Conservation (phyloP, 805 yeast genomes). For the Millerago galiae region DNA sequence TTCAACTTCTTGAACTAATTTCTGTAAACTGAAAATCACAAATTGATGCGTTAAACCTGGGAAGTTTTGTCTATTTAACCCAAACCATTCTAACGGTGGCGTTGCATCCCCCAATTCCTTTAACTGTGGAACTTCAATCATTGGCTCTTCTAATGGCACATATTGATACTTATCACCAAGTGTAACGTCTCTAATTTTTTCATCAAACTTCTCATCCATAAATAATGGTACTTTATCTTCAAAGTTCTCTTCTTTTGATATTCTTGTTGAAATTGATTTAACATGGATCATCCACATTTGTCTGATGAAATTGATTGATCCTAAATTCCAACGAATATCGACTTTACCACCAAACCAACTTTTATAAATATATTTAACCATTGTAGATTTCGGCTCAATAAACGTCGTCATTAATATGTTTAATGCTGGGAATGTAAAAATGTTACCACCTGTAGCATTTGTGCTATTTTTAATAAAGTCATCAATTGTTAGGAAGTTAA, state of each 20-base stretch:
- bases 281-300: conserved; percentile 91
- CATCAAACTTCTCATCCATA: conserved; percentile 31
- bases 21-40: conserved; percentile 67
- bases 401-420: conserved; percentile 69
- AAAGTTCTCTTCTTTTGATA: conserved; percentile 27
- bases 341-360: conserved; percentile 85
- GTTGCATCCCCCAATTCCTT: conserved; percentile 94
- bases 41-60: conserved; percentile 85
- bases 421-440: conserved; percentile 74
- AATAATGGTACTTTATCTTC: conserved; percentile 17
- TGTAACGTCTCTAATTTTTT: conserved; percentile 41
- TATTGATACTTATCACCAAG: conserved; percentile 47
- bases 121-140: conserved; percentile 83
- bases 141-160: conserved; percentile 64
- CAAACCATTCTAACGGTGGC: conserved; percentile 98
- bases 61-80: conserved; percentile 77
- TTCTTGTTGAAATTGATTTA: conserved; percentile 60
- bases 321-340: conserved; percentile 90
- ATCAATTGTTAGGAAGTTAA: conserved; percentile 40
- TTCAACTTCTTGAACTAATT: conserved; percentile 61
- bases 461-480: conserved; percentile 51
- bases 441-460: conserved; percentile 69
- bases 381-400: conserved; percentile 45
- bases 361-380: conserved; percentile 60
- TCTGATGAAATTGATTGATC: conserved; percentile 81